Evolutionary conservation across 31 red algal genomes (phyloP).

Genomic region (Odonthalia washingtoniensis): DNA sequence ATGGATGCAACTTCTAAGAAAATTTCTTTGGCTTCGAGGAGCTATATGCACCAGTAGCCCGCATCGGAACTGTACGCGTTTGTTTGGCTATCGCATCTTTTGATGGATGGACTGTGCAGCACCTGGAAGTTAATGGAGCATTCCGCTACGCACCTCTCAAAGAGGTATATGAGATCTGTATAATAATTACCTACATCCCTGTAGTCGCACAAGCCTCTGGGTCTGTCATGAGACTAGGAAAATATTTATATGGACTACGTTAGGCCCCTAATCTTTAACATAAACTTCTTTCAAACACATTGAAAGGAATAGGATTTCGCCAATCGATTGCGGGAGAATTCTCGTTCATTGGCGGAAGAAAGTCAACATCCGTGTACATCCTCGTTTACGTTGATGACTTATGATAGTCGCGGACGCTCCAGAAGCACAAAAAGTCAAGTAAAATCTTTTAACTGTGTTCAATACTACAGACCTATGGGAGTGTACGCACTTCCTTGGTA

Average conservation of each 20-base stretch:
- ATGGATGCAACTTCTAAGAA: conserved; percentile 17
- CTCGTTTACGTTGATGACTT: conserved; percentile 30
- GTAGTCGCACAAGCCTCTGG: conserved; percentile 16
- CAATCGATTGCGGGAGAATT: not conserved
- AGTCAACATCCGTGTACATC: not conserved
- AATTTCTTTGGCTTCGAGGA: conserved; percentile 13
- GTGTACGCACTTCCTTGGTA: not conserved
- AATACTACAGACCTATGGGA: not conserved
- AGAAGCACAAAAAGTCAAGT: not conserved
- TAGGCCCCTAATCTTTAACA: conserved; percentile 37
- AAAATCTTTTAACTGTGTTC: not conserved
- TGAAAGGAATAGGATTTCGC: conserved; percentile 1
- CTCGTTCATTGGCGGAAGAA: not conserved
- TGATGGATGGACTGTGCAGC: not conserved
- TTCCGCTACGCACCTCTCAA: conserved; percentile 38
- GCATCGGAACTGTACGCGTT: conserved; percentile 20
- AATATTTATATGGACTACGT: conserved; percentile 36
- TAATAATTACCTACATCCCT: not conserved
- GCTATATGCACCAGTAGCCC: conserved; percentile 31
- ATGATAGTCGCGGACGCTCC: not conserved
- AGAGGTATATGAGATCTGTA: not conserved
- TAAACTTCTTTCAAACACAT: not conserved
- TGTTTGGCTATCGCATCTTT: not conserved
- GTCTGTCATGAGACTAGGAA: not conserved
- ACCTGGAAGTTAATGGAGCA: conserved; percentile 43